Evolutionary conservation across 2,329 filamentous ascomycete species (phyloP).

Genomic region (Dactylellina leptospora): DNA sequence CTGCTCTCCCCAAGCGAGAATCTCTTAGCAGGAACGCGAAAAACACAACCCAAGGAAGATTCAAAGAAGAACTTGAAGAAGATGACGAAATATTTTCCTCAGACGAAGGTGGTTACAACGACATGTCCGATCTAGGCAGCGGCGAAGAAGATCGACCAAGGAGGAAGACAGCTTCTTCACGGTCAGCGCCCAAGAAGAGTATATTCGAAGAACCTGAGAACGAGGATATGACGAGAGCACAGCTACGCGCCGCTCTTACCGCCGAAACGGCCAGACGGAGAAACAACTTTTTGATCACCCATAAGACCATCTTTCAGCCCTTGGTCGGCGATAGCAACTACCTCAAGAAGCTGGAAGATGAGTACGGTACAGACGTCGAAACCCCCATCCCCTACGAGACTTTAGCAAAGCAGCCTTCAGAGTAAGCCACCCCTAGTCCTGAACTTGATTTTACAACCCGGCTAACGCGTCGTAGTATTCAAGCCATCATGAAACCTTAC

Average conservation of each 20-base stretch:
- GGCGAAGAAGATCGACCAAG: conserved; percentile 40
- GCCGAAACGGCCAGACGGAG: conserved; percentile 42
- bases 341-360: conserved; percentile 41
- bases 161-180: conserved; percentile 17
- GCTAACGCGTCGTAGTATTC: conserved; percentile 22
- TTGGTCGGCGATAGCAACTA: conserved; percentile 50
- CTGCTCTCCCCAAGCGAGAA: conserved; percentile 39
- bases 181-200: conserved; percentile 28
- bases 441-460: neutral
- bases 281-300: conserved; percentile 43
- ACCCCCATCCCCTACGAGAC: conserved; percentile 61
- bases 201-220: conserved; percentile 49
- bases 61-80: conserved; percentile 45
- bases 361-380: conserved; percentile 13
- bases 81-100: conserved; percentile 47
- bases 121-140: conserved; percentile 43
- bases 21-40: conserved; percentile 44
- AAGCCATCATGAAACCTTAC: conserved; percentile 66
- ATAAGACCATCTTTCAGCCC: conserved; percentile 46
- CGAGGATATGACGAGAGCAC: conserved; percentile 46
- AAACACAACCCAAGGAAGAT: conserved; percentile 35
- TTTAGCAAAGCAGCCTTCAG: conserved; percentile 62
- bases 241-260: conserved; percentile 42
- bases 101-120: conserved; percentile 31
- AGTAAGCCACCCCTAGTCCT: conserved; percentile 57